Evolutionary conservation across 2,329 filamentous ascomycete genomes (phyloP), one percentile per base, ranked within the genome.

Genomic region (Sporothrix phasma): DNA sequence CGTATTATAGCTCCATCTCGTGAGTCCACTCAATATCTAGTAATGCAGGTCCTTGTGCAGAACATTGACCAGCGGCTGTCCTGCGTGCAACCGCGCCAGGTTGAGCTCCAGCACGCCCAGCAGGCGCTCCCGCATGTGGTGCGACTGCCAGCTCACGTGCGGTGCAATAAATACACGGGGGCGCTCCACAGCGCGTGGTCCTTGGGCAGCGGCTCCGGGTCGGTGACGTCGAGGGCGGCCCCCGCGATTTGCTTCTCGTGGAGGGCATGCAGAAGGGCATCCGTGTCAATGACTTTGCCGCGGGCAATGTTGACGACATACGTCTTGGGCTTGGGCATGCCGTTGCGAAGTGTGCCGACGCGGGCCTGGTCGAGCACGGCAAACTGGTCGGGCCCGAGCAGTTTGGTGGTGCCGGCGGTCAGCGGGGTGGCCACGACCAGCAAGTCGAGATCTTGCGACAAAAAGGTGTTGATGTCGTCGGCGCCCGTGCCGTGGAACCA

Each of bases 281-380:
- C 74, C 1, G 78, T 80, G 51, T 78, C 70, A 24, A 82, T 70
- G 15, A 82, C 74, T 0, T 75, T 74, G 0, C 80, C 89, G 1
- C 89, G 81, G 0, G 86, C 84, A 67, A 92, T 88, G 69, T 92
- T 92, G 59, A 81, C 79, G 1, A 88, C 67, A 67, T 82, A 86
- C 0, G 81, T 78, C 24, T 45, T 49, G 34, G 22, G 60, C 24
- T 77, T 76, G 22, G 43, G n/a, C 4, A 15, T 22, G 8, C 31
- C 31, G 31, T 54, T 39, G 31, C 8, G 31, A 11, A 54, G 19
- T 1, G 3, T 1, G 2, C 70, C 72, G 1, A 76, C 77, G 3
- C 60, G 41, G 3, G 29, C 22, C 37, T 46, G 29, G 41, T 63
- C 64, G 3, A 84, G 71, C 8, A 82, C 73, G 24, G 76, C 69